Base-by-base conservation (phyloP, 1,139 yeast species). In the Yamadazyma diddensiae region DNA sequence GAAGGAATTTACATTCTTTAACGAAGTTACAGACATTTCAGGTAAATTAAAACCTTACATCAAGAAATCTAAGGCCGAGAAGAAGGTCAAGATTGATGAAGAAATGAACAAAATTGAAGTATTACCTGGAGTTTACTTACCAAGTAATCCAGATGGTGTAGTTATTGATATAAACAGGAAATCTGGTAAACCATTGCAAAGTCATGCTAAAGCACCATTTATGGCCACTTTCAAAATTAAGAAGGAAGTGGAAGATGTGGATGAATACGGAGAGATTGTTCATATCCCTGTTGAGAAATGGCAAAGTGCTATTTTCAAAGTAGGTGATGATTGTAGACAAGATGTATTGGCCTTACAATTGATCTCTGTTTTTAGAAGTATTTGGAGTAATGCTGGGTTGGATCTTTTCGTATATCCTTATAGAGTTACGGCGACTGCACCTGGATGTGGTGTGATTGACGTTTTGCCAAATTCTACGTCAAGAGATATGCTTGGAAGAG, bases 391-490 rank as follows among this genome's bases (percentile, higher is more conserved):
- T 43, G 79, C 87, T 9, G 97, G 97, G 1, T 68, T 94, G 40
- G 97, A 92, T 55, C 73, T 92, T 30, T 94, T 74, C 57, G 95
- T 92, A 20, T 94, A 77, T 62, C 98, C 99, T 1, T 76, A 94
- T 59, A 70, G 97, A 45, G 98, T 94, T 14, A 90, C 97, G 0
- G 98, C 99, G 1, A 92, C 99, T 5, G 97, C 96, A 1, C 97
- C 98, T 1, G 98, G 99, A 1, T 88, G 97, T 65, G 99, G 99
- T 58, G 95, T 94, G 28, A 92, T 94, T 64, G 99, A 94, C 55
- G 98, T 94, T 23, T 72, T 94, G 45, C 98, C 98, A 21, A 86
- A 90, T 55, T 81, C 97, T 10, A 82, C 88, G 17, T 86, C 96
- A 28, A 80, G 99, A 63, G 99, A 94, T 61, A 90, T 94, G 98